Evolutionary conservation across 371 early-diverging fungal species (phyloP), one percentile per base, ranked within the genome.

Genomic region (Thermomucor indicae-seudaticae): DNA sequence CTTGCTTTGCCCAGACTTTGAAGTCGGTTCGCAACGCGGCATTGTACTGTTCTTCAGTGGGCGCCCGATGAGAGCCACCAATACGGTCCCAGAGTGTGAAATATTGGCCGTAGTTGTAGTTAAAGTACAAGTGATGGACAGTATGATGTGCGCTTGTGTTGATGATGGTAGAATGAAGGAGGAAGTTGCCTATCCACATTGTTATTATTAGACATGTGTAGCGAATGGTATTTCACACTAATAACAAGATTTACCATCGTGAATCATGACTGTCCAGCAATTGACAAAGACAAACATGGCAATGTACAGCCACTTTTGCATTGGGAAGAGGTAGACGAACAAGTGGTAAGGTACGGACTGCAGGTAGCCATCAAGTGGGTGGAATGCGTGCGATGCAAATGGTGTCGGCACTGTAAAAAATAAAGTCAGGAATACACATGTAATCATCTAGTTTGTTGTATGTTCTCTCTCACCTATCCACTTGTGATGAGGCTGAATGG

Each of bases 91-190:
- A 90, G 39, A 91, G 65, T 2, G 95, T 95, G 37, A 92, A 91
- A 69, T 95, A 97, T 70, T 97, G 97, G 4, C 97, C 96, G 58
- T 92, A 97, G 78, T 97, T 97, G 80, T 92, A 96, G 80, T 96
- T 95, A 70, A 97, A 97, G 70, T 97, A 93, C 44, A 93, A 70
- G 57, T 97, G 97, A 58, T 97, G 97, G 29, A 97, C 84, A 16
- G 93, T 85, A 67, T 97, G 97, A 60, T 97, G 95, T 12, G 96
- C 96, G 14, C 93, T 89, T 10, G 91, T 86, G 60, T 95, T 94
- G 52, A 93, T 77, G 25, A 75, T 59, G 1, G 60, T 51, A 8
- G 77, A 77, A 34, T 64, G 73, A 25, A 77, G 73, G 46, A 89
- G 51, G 62, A 83, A 85, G 49, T 79, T 83, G 39, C 85, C 81